Evolutionary conservation across 2,329 filamentous ascomycete genomes (phyloP), one percentile per base, ranked within the genome.

Genomic region (Fusarium torulosum): DNA sequence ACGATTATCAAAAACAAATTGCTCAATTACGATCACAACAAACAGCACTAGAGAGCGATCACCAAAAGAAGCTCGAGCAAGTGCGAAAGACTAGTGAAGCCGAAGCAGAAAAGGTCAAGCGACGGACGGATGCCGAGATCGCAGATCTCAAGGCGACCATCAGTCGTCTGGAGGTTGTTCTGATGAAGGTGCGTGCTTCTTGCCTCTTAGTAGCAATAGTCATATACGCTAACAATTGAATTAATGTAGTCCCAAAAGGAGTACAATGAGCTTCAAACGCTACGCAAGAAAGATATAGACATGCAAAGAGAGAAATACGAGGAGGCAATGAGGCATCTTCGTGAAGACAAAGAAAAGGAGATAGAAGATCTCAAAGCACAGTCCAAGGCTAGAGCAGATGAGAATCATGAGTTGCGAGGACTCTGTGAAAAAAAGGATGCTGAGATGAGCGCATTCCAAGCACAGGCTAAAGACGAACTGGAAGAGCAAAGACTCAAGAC

Each of bases 111-210:
- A 81, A 84, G 35, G 74, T 80, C 4, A 80, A 81, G 53, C 79
- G 82, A 27, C 79, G 84, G 41, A 76, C 78, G 25, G 89, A 91
- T 42, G 87, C 86, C 2, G 88, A 92, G 70, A 82, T 86, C 51
- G 84, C 86, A n/a, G 88, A 90, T 64, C 77, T 92, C 14, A 85
- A 85, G 71, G 84, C 84, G 23, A 88, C 83, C 3, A 83, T 91
- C 27, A 86, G 84, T 54, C 83, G 84, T 43, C 78, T 93, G 17
- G 86, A 91, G 74, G 85, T 87, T 33, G 86, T 89, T 68, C 67
- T 90, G 14, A 83, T 87, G 76, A 90, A 88, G 81, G 86, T 86
- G 74, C 54, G 74, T 40, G 13, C 31, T 41, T 31, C 8, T 29
- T 40, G 6, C 19, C 27, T 14, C 64, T 4, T 9, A 33, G 15